Base-by-base conservation (phyloP, 306 rosid genomes). In the Glycine latifolia region DNA sequence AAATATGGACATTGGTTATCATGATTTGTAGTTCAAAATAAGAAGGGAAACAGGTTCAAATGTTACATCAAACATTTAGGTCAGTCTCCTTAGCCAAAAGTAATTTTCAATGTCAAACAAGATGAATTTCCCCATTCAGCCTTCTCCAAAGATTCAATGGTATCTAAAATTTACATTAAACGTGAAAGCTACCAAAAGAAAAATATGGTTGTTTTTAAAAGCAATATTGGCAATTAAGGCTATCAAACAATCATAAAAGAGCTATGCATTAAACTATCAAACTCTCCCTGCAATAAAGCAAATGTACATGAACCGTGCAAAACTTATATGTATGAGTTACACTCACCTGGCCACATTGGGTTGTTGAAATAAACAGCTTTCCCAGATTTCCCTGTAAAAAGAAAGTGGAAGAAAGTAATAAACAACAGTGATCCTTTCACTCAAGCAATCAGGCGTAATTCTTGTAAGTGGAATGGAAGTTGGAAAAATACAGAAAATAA, bases 331-430 rank as follows among this genome's bases (percentile, higher is more conserved):
- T 26, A 26, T 26, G 31, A 26, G 31, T 43, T 56, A 71, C 56
- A 76, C 88, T 20, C 85, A 96, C 99, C 99, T 14, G 97, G 97
- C 98, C 99, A 96, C 99, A 96, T 92, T 4, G 98, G 99, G 80
- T 93, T 96, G 98, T 96, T 93, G 90, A 91, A 96, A 88, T 90
- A 96, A 69, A 78, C 82, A 41, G 4, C 56, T 78, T 87, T 88
- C 69, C 75, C 68, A 71, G 80, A 82, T 53, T 91, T 89, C 72
- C 80, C 99, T 95, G 91, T 71, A 60, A 26, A 26, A 26, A 35
- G 5, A 46, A 68, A 33, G 62, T 72, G 11, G 16, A 62, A 20
- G 20, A 20, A 20, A 60, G 59, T 31, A 35, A 46, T 81, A 10
- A 50, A 65, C 31, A 17, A 73, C 17, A 55, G 31, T 54, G 13